Evolutionary conservation across 768 basidiomycete species (phyloP).

Genomic region (Tulasnella sp.): DNA sequence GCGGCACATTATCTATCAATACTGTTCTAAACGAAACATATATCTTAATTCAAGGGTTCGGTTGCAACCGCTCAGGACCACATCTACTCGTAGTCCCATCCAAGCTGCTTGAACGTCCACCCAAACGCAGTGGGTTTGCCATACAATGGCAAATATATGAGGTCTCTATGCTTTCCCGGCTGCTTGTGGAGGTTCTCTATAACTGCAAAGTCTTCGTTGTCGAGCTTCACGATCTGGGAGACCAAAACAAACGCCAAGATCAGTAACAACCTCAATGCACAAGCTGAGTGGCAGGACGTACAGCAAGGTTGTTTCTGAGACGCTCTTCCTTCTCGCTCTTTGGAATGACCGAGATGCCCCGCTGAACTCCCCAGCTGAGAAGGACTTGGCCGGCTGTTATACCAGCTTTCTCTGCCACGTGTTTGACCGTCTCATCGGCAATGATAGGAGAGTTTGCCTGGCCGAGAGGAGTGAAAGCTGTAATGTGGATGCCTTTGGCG

Average conservation of each 20-base stretch:
- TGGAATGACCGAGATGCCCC: constrained; percentile 75
- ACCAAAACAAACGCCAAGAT: neutral
- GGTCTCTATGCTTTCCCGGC: neutral
- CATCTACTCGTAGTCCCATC: neutral
- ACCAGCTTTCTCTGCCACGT: constrained; percentile 48
- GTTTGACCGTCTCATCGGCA: constrained; percentile 36
- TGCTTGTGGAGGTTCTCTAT: neutral
- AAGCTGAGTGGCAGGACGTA: neutral
- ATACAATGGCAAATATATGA: neutral
- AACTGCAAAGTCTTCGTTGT: neutral
- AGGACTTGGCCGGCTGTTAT: constrained; percentile 66
- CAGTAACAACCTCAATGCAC: neutral
- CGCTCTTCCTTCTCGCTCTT: constrained; percentile 55
- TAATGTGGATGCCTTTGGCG: constrained; percentile 55
- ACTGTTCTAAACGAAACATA: constrained; percentile 23
- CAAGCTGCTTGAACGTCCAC: neutral
- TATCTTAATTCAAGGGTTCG: too few relatives aligned
- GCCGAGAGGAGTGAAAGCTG: constrained; percentile 61
- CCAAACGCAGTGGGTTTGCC: neutral
- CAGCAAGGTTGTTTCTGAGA: neutral
- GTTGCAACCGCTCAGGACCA: neutral
- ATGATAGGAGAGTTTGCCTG: neutral
- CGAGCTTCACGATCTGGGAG: neutral
- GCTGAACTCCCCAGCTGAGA: constrained; percentile 64
- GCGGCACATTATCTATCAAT: constrained; percentile 47